Percentiles rank a stretch among this genome's conserved stretches.
Conservation (phyloP, 2,329 filamentous ascomycete species). For the Penicillium sp. region DNA sequence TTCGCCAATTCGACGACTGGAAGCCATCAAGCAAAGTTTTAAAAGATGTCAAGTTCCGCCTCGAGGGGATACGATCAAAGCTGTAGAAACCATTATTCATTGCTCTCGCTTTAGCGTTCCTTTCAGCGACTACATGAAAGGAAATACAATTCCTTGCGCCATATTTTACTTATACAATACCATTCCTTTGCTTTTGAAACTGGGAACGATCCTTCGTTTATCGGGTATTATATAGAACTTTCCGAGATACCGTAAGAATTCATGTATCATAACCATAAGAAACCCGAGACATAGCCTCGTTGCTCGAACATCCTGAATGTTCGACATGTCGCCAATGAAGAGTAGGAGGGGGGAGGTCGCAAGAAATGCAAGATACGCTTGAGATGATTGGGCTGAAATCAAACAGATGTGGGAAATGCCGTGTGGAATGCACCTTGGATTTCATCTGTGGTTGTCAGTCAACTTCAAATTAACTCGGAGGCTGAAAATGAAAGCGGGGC, state of each 20-base stretch:
- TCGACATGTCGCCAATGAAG: background rate
- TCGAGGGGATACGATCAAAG: slow-evolving; percentile 88
- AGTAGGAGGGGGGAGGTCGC: background rate
- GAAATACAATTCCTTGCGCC: slow-evolving; percentile 1
- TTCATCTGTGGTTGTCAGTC: slow-evolving; percentile 33
- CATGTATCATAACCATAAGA: background rate
- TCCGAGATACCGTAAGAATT: slow-evolving; percentile 3
- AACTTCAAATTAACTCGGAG: background rate
- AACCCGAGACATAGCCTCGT: background rate
- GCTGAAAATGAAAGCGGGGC: slow-evolving; percentile 2
- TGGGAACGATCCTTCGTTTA: background rate
- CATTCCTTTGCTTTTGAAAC: slow-evolving; percentile 1
- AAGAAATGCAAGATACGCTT: slow-evolving; percentile 5
- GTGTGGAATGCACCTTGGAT: slow-evolving; percentile 44
- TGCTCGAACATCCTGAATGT: background rate
- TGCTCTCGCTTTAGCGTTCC: slow-evolving; percentile 1
- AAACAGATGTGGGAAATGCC: slow-evolving; percentile 33
- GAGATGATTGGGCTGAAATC: slow-evolving; percentile 9
- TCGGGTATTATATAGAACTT: background rate
- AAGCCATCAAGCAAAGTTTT: slow-evolving; percentile 84
- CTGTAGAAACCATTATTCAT: slow-evolving; percentile 44
- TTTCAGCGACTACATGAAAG: slow-evolving; percentile 9
- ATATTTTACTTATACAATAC: background rate
- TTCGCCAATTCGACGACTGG: slow-evolving; percentile 93
- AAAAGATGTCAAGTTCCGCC: slow-evolving; percentile 91